These are phyloP conservation scores for Lentinus polychrous DNA, from an alignment of 1,284 basidiomycete genomes.

Conservation along the genomic window DNA sequence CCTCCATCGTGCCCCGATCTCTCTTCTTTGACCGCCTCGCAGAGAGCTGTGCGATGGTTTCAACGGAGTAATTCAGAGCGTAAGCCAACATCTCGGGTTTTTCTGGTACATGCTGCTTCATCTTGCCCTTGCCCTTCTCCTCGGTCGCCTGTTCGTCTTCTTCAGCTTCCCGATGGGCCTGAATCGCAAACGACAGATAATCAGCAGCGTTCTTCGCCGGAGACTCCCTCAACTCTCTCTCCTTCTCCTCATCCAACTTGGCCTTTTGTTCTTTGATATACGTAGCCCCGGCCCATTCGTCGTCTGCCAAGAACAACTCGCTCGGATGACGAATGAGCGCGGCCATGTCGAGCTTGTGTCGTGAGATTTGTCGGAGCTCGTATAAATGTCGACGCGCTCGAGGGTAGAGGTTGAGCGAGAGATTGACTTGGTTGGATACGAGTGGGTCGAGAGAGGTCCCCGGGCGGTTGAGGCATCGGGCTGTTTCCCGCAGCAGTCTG, in stretches of 20 bases:
- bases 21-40: slow-evolving; percentile 5
- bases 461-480: slow-evolving; percentile 18
- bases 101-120: slow-evolving; percentile 21
- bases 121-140: neutral
- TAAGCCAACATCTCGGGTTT: slow-evolving; percentile 42
- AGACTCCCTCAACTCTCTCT: slow-evolving; percentile 18
- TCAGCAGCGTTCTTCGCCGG: slow-evolving; percentile 26
- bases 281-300: slow-evolving; percentile 43
- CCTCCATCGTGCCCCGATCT: slow-evolving; percentile 8
- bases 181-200: slow-evolving; percentile 26
- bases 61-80: slow-evolving; percentile 44
- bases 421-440: slow-evolving; percentile 30
- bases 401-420: slow-evolving; percentile 39
- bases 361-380: slow-evolving; percentile 34
- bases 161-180: slow-evolving; percentile 29
- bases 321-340: slow-evolving; percentile 52
- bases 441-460: slow-evolving; percentile 14
- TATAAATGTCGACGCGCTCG: slow-evolving; percentile 33
- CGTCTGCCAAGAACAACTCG: slow-evolving; percentile 59
- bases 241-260: slow-evolving; percentile 17
- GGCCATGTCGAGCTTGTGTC: slow-evolving; percentile 60
- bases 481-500: slow-evolving; percentile 26
- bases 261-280: slow-evolving; percentile 30
- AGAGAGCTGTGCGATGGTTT: slow-evolving; percentile 30
- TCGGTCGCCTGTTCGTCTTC: slow-evolving; percentile 17